Conservation (phyloP, 495 filamentous ascomycete species). For the Platismatia glauca region DNA sequence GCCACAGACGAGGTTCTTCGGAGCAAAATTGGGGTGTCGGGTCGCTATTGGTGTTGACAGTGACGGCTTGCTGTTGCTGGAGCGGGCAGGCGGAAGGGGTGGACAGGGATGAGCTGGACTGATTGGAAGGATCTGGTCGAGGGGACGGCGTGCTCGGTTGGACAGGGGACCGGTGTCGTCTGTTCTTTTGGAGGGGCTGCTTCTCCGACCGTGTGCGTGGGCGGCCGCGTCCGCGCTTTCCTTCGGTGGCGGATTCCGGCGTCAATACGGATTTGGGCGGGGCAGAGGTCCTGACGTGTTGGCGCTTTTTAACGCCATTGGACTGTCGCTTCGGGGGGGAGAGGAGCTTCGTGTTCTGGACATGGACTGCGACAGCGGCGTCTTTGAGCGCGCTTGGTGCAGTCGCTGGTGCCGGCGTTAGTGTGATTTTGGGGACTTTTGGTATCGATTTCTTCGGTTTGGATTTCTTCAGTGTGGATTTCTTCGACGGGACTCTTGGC, state of each 20-base stretch:
- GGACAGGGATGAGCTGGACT: background rate
- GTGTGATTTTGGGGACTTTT: background rate
- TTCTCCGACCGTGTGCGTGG: background rate
- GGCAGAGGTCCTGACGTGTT: background rate
- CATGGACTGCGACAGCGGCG: background rate
- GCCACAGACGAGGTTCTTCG: slow-evolving; percentile 1
- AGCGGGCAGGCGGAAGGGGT: background rate
- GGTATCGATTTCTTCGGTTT: background rate
- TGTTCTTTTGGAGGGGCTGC: background rate
- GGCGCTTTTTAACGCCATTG: background rate
- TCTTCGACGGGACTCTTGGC: background rate
- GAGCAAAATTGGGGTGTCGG: background rate
- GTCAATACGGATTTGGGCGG: background rate
- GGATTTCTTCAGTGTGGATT: background rate
- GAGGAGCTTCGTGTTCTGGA: background rate
- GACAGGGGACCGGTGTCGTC: background rate
- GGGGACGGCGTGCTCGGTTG: background rate
- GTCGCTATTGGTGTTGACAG: background rate
- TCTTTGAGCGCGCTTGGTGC: background rate
- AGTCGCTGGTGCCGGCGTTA: background rate
- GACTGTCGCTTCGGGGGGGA: background rate
- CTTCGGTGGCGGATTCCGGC: background rate
- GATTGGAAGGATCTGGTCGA: background rate
- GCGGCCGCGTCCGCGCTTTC: background rate
- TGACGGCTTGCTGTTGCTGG: background rate